Conservation (phyloP, 371 early-diverging fungal genomes). For the Coemansia sp. region DNA sequence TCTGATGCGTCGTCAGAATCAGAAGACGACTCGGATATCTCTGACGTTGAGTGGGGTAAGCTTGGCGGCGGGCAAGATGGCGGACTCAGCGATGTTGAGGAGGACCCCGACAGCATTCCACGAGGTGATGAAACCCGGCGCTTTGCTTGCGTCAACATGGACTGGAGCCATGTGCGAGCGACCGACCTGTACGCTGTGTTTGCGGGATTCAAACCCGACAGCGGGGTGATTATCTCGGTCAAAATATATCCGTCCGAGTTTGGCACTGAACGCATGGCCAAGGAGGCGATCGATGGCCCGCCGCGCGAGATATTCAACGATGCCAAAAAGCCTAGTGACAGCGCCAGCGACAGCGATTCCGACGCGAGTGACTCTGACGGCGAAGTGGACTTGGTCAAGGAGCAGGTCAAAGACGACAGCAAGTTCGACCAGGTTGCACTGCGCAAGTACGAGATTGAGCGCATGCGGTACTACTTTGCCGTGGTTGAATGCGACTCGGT, state of each 20-base stretch:
- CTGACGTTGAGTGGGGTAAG: slow-evolving; percentile 45
- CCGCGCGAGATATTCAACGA: slow-evolving; percentile 73
- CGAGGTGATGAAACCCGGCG: slow-evolving; percentile 84
- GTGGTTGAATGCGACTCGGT: slow-evolving; percentile 90
- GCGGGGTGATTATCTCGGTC: slow-evolving; percentile 73
- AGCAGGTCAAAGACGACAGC: slow-evolving; percentile 53
- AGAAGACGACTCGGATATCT: slow-evolving; percentile 38
- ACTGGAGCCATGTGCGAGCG: slow-evolving; percentile 94
- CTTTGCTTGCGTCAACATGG: slow-evolving; percentile 93
- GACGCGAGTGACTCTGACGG: slow-evolving; percentile 14
- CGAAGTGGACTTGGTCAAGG: slow-evolving; percentile 37
- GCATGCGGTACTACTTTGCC: slow-evolving; percentile 93
- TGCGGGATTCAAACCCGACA: slow-evolving; percentile 78
- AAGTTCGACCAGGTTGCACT: slow-evolving; percentile 83
- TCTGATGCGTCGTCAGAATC: slow-evolving; percentile 55
- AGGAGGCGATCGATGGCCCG: slow-evolving; percentile 71
- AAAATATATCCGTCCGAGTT: slow-evolving; percentile 93
- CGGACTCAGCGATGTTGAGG: slow-evolving; percentile 40
- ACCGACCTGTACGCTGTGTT: slow-evolving; percentile 86
- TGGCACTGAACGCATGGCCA: slow-evolving; percentile 85
- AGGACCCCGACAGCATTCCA: slow-evolving; percentile 61
- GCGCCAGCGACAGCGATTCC: slow-evolving; percentile 9
- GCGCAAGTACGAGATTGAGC: slow-evolving; percentile 91
- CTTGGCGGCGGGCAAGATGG: slow-evolving; percentile 16
- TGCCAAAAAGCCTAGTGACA: background rate